Evolutionary conservation across 1,139 yeast species (phyloP).

Genomic region (Pichiaceae sp.): DNA sequence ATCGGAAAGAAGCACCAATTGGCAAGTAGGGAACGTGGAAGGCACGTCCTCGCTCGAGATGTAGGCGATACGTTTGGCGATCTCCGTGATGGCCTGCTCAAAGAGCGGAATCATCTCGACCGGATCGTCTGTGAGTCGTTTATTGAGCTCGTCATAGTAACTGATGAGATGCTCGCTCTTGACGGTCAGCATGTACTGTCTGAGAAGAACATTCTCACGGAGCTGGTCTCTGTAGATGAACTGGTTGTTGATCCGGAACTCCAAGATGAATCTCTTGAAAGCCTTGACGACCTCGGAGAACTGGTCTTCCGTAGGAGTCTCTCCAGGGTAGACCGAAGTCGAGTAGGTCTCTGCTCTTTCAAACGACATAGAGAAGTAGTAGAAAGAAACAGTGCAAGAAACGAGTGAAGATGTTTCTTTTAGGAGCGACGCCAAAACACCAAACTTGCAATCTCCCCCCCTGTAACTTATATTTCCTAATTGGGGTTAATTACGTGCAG

Average conservation of each 20-base stretch:
- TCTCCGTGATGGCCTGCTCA: slow-evolving; percentile 84
- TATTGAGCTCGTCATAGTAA: slow-evolving; percentile 83
- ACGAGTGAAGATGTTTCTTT: neutral
- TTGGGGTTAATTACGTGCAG: neutral
- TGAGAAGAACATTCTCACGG: slow-evolving; percentile 75
- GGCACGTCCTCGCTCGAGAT: slow-evolving; percentile 50
- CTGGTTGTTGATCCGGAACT: slow-evolving; percentile 75
- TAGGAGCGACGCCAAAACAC: neutral
- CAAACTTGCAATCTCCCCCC: too few relatives aligned
- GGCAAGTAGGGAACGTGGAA: slow-evolving; percentile 67
- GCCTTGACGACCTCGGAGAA: slow-evolving; percentile 73
- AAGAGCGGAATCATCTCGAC: slow-evolving; percentile 82
- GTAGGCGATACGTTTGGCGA: slow-evolving; percentile 73
- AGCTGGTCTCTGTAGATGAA: slow-evolving; percentile 89
- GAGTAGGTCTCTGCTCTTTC: slow-evolving; percentile 77
- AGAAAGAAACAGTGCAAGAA: neutral
- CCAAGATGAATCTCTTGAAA: slow-evolving; percentile 74
- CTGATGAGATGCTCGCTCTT: slow-evolving; percentile 81
- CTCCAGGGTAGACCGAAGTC: slow-evolving; percentile 84
- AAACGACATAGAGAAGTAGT: slow-evolving; percentile 43
- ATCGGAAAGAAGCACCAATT: slow-evolving; percentile 66
- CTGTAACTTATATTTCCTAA: neutral
- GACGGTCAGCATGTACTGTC: slow-evolving; percentile 65
- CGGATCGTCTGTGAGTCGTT: slow-evolving; percentile 79
- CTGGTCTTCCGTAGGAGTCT: slow-evolving; percentile 54